Evolutionary conservation across 2,329 filamentous ascomycete species (phyloP).

Genomic region (Ilyonectria mors-panacis): DNA sequence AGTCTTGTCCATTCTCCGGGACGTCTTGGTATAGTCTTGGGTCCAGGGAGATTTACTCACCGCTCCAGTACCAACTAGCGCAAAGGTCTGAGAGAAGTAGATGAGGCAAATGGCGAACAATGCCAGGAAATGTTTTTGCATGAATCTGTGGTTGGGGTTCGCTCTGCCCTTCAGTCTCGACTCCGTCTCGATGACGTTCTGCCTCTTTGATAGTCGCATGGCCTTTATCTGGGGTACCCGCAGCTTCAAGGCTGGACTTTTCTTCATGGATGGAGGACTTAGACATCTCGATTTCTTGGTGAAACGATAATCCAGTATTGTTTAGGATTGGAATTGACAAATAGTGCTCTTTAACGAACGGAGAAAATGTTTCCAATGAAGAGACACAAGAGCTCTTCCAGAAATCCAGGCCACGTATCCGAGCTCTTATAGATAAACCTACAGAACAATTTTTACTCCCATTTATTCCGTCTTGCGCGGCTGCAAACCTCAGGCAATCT

Average conservation of each 20-base stretch:
- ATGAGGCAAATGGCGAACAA: constrained; percentile 33
- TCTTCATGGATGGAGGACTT: not conserved
- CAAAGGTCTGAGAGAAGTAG: constrained; percentile 35
- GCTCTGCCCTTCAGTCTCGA: constrained; percentile 6
- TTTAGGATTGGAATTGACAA: not conserved
- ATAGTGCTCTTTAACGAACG: not conserved
- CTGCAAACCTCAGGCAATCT: not conserved
- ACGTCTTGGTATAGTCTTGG: not conserved
- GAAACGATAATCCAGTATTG: not conserved
- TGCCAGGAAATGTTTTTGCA: constrained; percentile 28
- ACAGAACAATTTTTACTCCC: not conserved
- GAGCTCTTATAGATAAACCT: not conserved
- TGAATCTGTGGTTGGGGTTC: constrained; percentile 22
- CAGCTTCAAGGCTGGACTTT: not conserved
- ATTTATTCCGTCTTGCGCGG: not conserved
- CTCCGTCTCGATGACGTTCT: not conserved
- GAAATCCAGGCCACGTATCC: not conserved
- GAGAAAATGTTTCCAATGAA: not conserved
- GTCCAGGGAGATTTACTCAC: constrained; percentile 9
- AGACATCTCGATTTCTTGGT: not conserved
- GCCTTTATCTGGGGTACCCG: not conserved
- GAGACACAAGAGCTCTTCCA: not conserved
- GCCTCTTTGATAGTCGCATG: not conserved
- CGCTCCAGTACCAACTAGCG: constrained; percentile 31
- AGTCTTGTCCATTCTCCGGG: not conserved